Evolutionary conservation across 768 basidiomycete species (phyloP).

Genomic region (Paxillus involutus): DNA sequence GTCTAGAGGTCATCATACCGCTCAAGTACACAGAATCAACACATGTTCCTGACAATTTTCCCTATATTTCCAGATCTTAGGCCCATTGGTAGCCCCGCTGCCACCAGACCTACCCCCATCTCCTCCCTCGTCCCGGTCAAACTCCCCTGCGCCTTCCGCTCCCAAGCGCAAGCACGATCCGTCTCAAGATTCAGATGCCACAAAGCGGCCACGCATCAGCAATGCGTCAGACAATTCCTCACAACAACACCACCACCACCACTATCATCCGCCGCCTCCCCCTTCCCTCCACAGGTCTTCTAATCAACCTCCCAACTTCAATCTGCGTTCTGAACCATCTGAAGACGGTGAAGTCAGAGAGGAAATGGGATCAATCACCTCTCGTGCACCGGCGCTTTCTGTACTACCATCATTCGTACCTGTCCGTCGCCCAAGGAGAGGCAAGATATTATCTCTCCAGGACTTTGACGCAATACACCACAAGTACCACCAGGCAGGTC

Average conservation of each 20-base stretch:
- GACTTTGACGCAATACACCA: conserved; percentile 65
- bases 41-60: conserved; percentile 17
- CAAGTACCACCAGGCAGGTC: conserved; percentile 67
- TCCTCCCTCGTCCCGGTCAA: conserved; percentile 43
- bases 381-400: conserved; percentile 27
- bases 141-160: conserved; percentile 37
- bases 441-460: conserved; percentile 42
- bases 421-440: conserved; percentile 66
- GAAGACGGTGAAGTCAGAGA: conserved; percentile 51
- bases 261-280: conserved; percentile 25
- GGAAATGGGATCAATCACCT: conserved; percentile 27
- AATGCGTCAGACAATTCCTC: conserved; percentile 24
- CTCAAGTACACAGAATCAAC: not conserved
- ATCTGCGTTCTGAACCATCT: conserved; percentile 38
- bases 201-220: conserved; percentile 32
- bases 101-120: conserved; percentile 46
- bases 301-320: conserved; percentile 21
- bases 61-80: conserved; percentile 36
- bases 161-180: conserved; percentile 40
- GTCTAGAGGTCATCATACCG: conserved; percentile 36
- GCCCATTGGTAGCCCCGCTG: conserved; percentile 38
- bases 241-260: conserved; percentile 27
- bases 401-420: conserved; percentile 45
- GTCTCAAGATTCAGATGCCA: conserved; percentile 23
- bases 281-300: conserved; percentile 20